A percentile compares a stretch with the other conserved stretches of the same genome.
Evolutionary conservation across 75 land plant genomes (phyloP).

Genomic region (Larix kaempferi): DNA sequence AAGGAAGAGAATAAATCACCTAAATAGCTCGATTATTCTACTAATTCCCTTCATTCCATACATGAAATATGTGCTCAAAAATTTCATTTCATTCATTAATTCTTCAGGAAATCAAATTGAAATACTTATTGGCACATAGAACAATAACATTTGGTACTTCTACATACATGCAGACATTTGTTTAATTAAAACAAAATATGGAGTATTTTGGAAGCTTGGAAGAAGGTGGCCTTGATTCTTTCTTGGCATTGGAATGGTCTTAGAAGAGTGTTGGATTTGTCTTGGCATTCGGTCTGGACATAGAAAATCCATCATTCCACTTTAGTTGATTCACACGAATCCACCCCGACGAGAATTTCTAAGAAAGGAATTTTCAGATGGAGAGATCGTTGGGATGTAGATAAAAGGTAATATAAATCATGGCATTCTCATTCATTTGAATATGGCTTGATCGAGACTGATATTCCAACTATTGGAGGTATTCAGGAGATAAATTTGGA

Average conservation of each 20-base stretch:
- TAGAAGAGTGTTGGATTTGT: background rate
- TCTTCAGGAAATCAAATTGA: background rate
- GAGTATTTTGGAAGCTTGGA: background rate
- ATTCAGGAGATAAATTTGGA: too few relatives aligned
- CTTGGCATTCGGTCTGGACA: background rate
- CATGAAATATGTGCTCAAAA: background rate
- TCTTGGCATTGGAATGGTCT: background rate
- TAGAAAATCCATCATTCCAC: background rate
- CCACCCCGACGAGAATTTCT: too few relatives aligned
- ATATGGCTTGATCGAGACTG: too few relatives aligned
- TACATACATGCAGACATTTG: background rate
- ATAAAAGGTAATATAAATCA: too few relatives aligned
- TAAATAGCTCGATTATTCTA: background rate
- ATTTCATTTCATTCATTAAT: background rate
- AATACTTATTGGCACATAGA: background rate
- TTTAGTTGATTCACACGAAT: too few relatives aligned
- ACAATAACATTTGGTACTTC: background rate
- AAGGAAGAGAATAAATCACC: background rate
- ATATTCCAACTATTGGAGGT: too few relatives aligned
- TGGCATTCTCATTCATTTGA: too few relatives aligned
- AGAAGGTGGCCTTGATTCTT: background rate
- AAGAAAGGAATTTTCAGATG: too few relatives aligned
- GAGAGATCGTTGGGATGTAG: too few relatives aligned
- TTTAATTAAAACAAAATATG: background rate
- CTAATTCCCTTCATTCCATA: background rate